A percentile compares a stretch with the other conserved stretches of the same genome.
Conservation (phyloP, 257 asterid genomes). For the Lantana camara region DNA sequence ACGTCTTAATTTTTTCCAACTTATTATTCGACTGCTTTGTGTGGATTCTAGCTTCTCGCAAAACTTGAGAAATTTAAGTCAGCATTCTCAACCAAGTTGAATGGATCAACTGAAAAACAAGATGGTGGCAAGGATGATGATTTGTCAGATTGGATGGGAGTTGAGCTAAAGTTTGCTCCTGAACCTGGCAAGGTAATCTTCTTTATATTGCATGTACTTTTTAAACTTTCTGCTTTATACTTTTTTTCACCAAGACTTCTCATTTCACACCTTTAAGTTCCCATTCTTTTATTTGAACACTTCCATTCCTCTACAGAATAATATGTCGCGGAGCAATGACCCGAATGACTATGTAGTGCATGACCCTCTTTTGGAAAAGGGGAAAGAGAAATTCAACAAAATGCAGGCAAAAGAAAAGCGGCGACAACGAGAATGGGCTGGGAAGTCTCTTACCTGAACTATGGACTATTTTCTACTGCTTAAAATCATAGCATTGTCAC, state of each 20-base stretch:
- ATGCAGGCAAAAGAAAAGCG: constrained; percentile 90
- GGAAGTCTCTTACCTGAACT: constrained; percentile 76
- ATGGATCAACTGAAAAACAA: constrained; percentile 39
- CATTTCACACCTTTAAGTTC: too few relatives aligned
- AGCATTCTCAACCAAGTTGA: constrained; percentile 47
- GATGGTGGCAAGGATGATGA: constrained; percentile 53
- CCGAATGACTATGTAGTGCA: constrained; percentile 88
- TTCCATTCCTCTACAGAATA: constrained; percentile 50
- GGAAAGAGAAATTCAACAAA: constrained; percentile 93
- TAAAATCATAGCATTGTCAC: background rate
- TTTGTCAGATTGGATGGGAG: constrained; percentile 64
- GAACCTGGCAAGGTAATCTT: constrained; percentile 76
- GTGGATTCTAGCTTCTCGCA: constrained; percentile 58
- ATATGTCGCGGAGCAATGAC: constrained; percentile 87
- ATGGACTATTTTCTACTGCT: background rate
- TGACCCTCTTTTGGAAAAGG: constrained; percentile 95
- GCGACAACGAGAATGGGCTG: constrained; percentile 93
- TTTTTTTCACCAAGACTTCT: too few relatives aligned
- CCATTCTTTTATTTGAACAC: too few relatives aligned
- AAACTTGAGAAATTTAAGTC: constrained; percentile 77
- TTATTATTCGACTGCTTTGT: constrained; percentile 21
- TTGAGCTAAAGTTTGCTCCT: constrained; percentile 63
- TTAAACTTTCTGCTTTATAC: background rate
- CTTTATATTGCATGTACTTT: constrained; percentile 11
- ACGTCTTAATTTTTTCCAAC: constrained; percentile 13